Conservation (phyloP, 768 basidiomycete genomes). For the Naganishia antarctica region DNA sequence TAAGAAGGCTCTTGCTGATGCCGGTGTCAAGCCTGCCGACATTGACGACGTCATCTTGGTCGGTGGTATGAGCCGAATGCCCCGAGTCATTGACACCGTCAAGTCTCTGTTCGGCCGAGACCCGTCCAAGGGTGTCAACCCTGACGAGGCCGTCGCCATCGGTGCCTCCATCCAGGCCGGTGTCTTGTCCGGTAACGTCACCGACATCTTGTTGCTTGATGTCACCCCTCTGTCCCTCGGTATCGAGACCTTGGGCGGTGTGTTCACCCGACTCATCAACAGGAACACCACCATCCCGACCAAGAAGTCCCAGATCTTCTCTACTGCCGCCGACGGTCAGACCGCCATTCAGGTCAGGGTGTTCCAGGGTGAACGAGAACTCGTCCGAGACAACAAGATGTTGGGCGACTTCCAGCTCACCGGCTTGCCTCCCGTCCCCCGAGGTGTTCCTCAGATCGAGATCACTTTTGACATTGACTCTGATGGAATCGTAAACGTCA, state of each 20-base stretch:
- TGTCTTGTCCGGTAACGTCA: slow-evolving; percentile 92
- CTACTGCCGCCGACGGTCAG: slow-evolving; percentile 97
- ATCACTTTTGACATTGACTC: slow-evolving; percentile 87
- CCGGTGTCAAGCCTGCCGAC: slow-evolving; percentile 84
- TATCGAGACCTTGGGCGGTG: slow-evolving; percentile 93
- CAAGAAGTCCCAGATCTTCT: slow-evolving; percentile 99
- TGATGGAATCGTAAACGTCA: slow-evolving; percentile 88
- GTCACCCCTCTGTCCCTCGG: slow-evolving; percentile 96
- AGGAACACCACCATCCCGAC: slow-evolving; percentile 99
- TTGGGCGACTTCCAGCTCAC: slow-evolving; percentile 99
- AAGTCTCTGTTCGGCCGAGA: slow-evolving; percentile 91
- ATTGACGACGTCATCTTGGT: slow-evolving; percentile 96
- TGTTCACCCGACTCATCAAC: slow-evolving; percentile 98
- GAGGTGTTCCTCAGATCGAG: slow-evolving; percentile 70
- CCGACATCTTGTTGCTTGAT: slow-evolving; percentile 82
- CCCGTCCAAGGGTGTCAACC: slow-evolving; percentile 97
- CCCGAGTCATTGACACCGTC: slow-evolving; percentile 87
- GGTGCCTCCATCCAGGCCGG: slow-evolving; percentile 98
- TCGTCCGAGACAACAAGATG: slow-evolving; percentile 95
- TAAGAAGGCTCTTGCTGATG: slow-evolving; percentile 93
- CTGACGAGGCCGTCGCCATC: slow-evolving; percentile 97
- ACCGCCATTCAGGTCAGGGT: slow-evolving; percentile 99
- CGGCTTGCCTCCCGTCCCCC: slow-evolving; percentile 71
- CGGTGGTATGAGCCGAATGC: slow-evolving; percentile 99
- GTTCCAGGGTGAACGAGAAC: slow-evolving; percentile 98